Evolutionary conservation across 345 rosid species (phyloP), one percentile per base, ranked within the genome.

Genomic region (Microcos paniculata): DNA sequence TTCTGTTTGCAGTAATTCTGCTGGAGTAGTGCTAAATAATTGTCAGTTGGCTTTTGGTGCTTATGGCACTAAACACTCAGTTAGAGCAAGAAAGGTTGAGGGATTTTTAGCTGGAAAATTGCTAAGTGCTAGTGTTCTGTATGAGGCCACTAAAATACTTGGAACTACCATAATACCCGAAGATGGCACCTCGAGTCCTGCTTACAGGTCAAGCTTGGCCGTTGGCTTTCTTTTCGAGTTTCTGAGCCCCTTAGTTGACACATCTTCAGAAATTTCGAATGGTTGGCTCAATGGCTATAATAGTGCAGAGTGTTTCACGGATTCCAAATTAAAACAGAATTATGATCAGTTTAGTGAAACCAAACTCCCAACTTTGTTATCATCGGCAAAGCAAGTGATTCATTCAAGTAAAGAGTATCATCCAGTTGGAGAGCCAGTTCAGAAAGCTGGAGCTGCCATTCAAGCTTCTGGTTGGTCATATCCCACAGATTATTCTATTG

Each of bases 401-500:
- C 89, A 88, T 66, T 43, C 78, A 53, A 83, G 85, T 72, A 85
- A 76, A 26, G 82, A 88, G 33, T 88, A 86, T 80, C 75, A 77
- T 61, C 98, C 97, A 18, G 86, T 94, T 53, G 98, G 98, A 30
- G 80, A 83, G 70, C 91, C 95, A 1, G 56, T 90, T 49, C 72
- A 69, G 64, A 94, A 94, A 81, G 62, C 85, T 26, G 94, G 90
- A 81, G 92, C 97, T 76, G 78, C 85, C 71, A 64, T 92, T 69
- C 97, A 92, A 77, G 97, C 97, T 76, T 92, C 98, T 82, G 98
- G 98, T 94, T 55, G 9, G 92, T 84, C 72, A 76, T 33, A n/a
- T 33, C 53, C 70, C 33, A 13, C 31, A 43, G 64, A 23, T 19
- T 6, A 28, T 76, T 58, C 4, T 14, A 40, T 24, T 72, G 28